Evolutionary conservation across 2,329 filamentous ascomycete genomes (phyloP).

Genomic region (Colletotrichum truncatum): DNA sequence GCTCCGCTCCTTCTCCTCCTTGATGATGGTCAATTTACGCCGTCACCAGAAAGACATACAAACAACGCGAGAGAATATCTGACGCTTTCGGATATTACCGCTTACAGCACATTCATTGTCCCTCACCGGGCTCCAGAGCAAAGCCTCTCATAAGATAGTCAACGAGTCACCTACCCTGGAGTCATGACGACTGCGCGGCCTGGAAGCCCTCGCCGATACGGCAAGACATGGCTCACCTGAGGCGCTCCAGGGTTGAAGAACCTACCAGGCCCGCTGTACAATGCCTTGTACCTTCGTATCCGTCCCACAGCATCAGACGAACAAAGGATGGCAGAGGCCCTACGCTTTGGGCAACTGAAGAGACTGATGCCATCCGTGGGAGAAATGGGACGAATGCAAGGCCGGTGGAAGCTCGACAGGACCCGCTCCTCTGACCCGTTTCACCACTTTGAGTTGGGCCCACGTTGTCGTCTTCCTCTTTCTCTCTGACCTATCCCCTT

Average conservation of each 20-base stretch:
- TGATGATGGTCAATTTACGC: neutral
- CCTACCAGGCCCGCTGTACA: neutral
- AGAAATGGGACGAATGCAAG: slow-evolving; percentile 1
- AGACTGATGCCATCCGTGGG: slow-evolving; percentile 11
- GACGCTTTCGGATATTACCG: slow-evolving; percentile 6
- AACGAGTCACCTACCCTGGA: slow-evolving; percentile 21
- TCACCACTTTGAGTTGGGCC: slow-evolving; percentile 25
- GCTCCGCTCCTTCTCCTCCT: neutral
- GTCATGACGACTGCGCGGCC: neutral
- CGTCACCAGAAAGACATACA: slow-evolving; percentile 9
- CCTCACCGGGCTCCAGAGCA: neutral
- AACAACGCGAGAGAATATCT: neutral
- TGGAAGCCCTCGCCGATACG: neutral
- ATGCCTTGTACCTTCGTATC: neutral
- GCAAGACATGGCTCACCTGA: slow-evolving; percentile 1
- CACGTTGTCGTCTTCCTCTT: slow-evolving; percentile 3
- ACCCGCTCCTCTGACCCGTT: slow-evolving; percentile 10
- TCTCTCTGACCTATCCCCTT: slow-evolving; percentile 11
- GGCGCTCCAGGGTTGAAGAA: neutral
- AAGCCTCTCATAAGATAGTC: slow-evolving; percentile 12
- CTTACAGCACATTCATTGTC: neutral
- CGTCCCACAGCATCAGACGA: slow-evolving; percentile 19
- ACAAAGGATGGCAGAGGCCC: slow-evolving; percentile 15
- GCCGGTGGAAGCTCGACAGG: neutral
- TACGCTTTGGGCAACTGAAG: slow-evolving; percentile 13